phyloP scores from a whole-genome alignment of 2,329 filamentous ascomycete species.

The Paradendryphiella salina region DNA sequence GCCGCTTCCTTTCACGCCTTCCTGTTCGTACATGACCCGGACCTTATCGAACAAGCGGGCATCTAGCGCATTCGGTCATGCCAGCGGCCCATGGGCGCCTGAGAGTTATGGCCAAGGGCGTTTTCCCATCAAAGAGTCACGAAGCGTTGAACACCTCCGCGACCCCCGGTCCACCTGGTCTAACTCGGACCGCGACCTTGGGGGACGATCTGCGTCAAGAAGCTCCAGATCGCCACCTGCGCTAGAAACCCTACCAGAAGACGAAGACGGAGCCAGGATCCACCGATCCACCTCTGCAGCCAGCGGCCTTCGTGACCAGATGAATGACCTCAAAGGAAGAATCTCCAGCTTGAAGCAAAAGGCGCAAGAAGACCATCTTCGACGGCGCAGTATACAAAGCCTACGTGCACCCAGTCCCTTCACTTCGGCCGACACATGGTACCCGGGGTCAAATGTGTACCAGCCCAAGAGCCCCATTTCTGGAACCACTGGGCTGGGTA shows the following conservation, averaged over 20 bases:
- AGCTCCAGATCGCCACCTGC: conserved; percentile 42
- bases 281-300: conserved; percentile 72
- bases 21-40: conserved; percentile 36
- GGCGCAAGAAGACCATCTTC: conserved; percentile 75
- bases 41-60: conserved; percentile 40
- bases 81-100: conserved; percentile 45
- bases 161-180: conserved; percentile 34
- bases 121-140: conserved; percentile 46
- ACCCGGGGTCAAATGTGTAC: conserved; percentile 46
- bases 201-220: conserved; percentile 46
- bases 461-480: conserved; percentile 29
- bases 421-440: conserved; percentile 69
- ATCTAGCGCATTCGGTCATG: conserved; percentile 46
- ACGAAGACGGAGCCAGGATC: conserved; percentile 46
- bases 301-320: conserved; percentile 76
- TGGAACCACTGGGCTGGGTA: conserved; percentile 37
- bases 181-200: conserved; percentile 30
- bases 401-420: conserved; percentile 77
- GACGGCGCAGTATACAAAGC: conserved; percentile 75
- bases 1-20: conserved; percentile 38
- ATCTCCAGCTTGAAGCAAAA: conserved; percentile 79
- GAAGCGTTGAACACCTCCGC: conserved; percentile 48
- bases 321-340: conserved; percentile 82
- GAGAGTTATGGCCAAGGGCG: conserved; percentile 42
- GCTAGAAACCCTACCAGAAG: conserved; percentile 51